Conservation (phyloP, 768 basidiomycete species). For the Naematelia aurantialba region DNA sequence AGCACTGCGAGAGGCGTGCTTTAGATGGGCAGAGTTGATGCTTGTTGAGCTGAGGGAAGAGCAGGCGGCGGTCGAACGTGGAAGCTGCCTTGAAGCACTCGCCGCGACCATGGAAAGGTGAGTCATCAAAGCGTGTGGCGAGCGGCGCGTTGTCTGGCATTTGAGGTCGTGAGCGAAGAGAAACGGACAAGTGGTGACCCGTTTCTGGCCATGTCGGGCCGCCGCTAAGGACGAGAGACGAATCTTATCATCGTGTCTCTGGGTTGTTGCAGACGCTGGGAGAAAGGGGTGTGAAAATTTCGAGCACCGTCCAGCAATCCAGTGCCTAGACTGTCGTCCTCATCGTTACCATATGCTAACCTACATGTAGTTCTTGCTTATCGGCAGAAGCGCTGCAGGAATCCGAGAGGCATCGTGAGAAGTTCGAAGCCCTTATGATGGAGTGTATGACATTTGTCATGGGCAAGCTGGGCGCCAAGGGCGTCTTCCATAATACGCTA, state of each 20-base stretch:
- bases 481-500: slow-evolving; percentile 55
- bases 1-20: slow-evolving; percentile 41
- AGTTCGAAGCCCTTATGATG: slow-evolving; percentile 49
- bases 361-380: slow-evolving; percentile 49
- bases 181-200: no score
- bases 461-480: slow-evolving; percentile 53
- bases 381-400: slow-evolving; percentile 41
- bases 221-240: no score
- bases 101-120: slow-evolving; percentile 52
- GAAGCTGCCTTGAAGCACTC: slow-evolving; percentile 52
- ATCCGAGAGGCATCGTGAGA: slow-evolving; percentile 29
- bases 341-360: no score
- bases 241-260: no score
- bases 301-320: no score
- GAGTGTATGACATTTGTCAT: slow-evolving; percentile 51
- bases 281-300: no score
- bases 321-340: no score
- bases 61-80: slow-evolving; percentile 52
- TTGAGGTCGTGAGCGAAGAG: no score
- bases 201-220: no score
- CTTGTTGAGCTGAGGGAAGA: slow-evolving; percentile 49
- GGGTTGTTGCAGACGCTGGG: no score
- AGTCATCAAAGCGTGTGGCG: no score
- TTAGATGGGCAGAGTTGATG: slow-evolving; percentile 50
- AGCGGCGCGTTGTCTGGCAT: no score